Evolutionary conservation across 2,329 filamentous ascomycete species (phyloP), one percentile per base, ranked within the genome.

Genomic region (Ophiocordyceps camponoti-rufipedis): DNA sequence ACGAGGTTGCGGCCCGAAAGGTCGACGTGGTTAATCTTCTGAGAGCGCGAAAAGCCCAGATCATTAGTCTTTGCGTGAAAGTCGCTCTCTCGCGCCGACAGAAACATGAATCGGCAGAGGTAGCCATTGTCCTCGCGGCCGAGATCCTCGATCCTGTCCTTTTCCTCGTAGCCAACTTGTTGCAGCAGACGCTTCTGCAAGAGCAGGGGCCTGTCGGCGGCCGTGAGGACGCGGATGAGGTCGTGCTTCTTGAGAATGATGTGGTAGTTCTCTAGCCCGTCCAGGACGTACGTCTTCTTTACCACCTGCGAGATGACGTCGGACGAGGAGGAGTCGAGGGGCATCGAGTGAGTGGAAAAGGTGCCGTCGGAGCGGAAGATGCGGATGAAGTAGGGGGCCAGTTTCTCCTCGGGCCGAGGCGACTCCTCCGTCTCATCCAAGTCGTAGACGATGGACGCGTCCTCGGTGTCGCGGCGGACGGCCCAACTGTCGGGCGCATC

Each of bases 51-150:
- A 51, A 93, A 78, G 28, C 82, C 83, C 44, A 87, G 75, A 55
- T 96, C 89, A 51, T 88, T 82, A 18, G 61, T 65, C 49, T 61
- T 64, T 41, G 80, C 72, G 50, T 81, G 78, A 55, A 75, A 88
- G 43, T 88, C 86, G 58, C 80, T 88, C 60, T 94, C 82, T 55
- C 89, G 85, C 18, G 84, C 82, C 14, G 89, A 88, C 48, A 95
- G 69, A 62, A 98, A 98, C 48, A 91, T 86, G 65, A 98, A 96
- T 6, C 91, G 84, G 58, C 88, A 94, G 12, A 98, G 73, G 55
- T 96, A 98, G 58, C 88, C 93, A 61, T 96, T 94, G 66, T 98
- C 91, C 62, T 98, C 91, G 47, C 91, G 79, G 28, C 91, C 91
- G 45, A 98, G 77, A 50, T 96, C 91, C 59, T 95, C 89, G 42